Evolutionary conservation across 768 basidiomycete species (phyloP).

Genomic region (Termitomyces sp.): DNA sequence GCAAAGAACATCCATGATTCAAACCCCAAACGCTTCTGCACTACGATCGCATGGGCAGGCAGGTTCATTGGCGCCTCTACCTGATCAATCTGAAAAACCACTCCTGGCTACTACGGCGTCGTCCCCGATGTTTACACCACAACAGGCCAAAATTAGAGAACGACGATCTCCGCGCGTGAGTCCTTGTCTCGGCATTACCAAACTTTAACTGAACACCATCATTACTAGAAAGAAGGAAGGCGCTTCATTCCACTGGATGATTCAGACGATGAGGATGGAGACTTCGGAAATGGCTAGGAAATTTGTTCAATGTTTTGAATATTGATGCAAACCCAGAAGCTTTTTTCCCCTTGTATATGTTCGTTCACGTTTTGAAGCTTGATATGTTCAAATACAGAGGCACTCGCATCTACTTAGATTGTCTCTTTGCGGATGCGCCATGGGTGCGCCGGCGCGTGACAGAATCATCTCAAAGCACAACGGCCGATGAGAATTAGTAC

Average conservation of each 20-base stretch:
- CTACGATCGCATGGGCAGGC: not conserved
- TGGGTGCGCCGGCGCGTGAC: too few relatives aligned
- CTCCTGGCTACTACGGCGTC: not conserved
- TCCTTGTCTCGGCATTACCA: constrained; percentile 1
- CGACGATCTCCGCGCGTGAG: constrained; percentile 28
- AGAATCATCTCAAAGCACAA: too few relatives aligned
- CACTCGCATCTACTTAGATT: too few relatives aligned
- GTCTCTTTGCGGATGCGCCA: too few relatives aligned
- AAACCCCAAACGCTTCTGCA: not conserved
- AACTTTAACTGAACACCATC: not conserved
- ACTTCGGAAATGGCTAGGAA: not conserved
- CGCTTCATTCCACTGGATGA: constrained; percentile 49
- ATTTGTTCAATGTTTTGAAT: not conserved
- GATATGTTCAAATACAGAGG: too few relatives aligned
- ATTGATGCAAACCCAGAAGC: not conserved
- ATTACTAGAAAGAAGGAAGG: constrained; percentile 40
- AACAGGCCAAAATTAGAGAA: constrained; percentile 19
- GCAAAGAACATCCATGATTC: not conserved
- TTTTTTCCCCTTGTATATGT: not conserved
- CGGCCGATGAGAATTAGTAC: too few relatives aligned
- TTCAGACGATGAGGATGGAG: constrained; percentile 29
- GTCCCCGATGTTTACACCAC: not conserved
- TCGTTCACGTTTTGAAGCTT: not conserved
- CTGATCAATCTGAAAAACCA: not conserved
- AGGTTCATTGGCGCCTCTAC: not conserved